phyloP scores from a whole-genome alignment of 306 rosid genomes.

The Castanea mollissima region DNA sequence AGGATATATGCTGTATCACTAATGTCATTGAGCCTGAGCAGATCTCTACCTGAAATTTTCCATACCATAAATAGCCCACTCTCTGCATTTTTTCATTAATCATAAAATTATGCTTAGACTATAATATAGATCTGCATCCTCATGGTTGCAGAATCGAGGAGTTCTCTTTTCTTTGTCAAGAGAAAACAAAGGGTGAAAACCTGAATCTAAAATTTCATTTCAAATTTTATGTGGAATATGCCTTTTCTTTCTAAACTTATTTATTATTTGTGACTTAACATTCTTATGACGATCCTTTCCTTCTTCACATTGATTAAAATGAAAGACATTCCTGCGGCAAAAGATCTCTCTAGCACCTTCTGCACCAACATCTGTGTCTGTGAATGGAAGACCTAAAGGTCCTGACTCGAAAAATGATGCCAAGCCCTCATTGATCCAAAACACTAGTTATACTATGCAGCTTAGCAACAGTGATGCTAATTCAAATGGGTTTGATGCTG shows the following conservation, averaged over 20 bases:
- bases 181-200: too few relatives aligned
- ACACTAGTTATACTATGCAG: conserved; percentile 12
- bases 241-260: neutral
- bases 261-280: neutral
- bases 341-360: conserved; percentile 63
- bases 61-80: neutral
- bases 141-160: too few relatives aligned
- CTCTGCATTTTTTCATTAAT: neutral
- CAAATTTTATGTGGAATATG: neutral
- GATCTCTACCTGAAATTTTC: too few relatives aligned
- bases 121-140: too few relatives aligned
- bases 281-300: neutral
- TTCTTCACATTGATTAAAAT: conserved; percentile 17
- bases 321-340: conserved; percentile 84
- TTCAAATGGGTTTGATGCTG: neutral
- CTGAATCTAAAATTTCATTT: too few relatives aligned
- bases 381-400: conserved; percentile 35
- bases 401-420: conserved; percentile 24
- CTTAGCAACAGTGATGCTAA: neutral
- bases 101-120: too few relatives aligned
- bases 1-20: too few relatives aligned
- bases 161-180: too few relatives aligned
- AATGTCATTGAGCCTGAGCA: too few relatives aligned
- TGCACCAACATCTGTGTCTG: conserved; percentile 22
- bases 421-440: conserved; percentile 24